These are phyloP conservation scores for Takashimella tepidaria DNA, from an alignment of 1,284 basidiomycete species.

Conservation along the genomic window DNA sequence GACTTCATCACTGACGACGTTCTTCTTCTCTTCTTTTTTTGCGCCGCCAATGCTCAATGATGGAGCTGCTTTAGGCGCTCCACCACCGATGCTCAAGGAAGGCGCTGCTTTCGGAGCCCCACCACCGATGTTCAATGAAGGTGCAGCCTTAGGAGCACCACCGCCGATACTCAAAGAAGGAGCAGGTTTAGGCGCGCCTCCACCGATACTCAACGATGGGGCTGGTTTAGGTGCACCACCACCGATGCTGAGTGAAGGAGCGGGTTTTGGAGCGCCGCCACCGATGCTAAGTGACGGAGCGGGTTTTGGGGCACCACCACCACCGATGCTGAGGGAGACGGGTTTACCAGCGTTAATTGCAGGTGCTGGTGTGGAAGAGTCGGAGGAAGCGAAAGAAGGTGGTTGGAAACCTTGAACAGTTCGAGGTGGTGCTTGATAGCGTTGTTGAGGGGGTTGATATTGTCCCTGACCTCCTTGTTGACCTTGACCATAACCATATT, in stretches of 20 bases:
- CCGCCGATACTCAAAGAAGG: conserved; percentile 34
- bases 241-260: conserved; percentile 32
- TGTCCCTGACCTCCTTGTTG: conserved; percentile 20
- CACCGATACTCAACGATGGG: conserved; percentile 42
- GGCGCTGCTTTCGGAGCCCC: conserved; percentile 20
- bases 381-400: conserved; percentile 19
- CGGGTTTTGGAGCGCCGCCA: conserved; percentile 23
- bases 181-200: conserved; percentile 38
- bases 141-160: conserved; percentile 32
- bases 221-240: conserved; percentile 37
- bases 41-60: conserved; percentile 23
- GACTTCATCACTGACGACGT: conserved; percentile 9
- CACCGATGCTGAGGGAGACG: conserved; percentile 33
- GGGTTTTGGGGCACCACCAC: conserved; percentile 33
- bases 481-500: conserved; percentile 21
- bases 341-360: conserved; percentile 18
- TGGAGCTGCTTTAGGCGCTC: conserved; percentile 30
- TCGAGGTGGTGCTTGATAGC: conserved; percentile 23
- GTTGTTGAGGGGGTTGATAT: conserved; percentile 21
- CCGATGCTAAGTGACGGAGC: conserved; percentile 35
- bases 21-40: conserved; percentile 10
- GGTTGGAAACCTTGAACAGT: conserved; percentile 43
- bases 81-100: conserved; percentile 38
- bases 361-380: background rate
- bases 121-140: conserved; percentile 32